phyloP scores from a whole-genome alignment of 768 basidiomycete species.

The Tylopilus balloui region DNA sequence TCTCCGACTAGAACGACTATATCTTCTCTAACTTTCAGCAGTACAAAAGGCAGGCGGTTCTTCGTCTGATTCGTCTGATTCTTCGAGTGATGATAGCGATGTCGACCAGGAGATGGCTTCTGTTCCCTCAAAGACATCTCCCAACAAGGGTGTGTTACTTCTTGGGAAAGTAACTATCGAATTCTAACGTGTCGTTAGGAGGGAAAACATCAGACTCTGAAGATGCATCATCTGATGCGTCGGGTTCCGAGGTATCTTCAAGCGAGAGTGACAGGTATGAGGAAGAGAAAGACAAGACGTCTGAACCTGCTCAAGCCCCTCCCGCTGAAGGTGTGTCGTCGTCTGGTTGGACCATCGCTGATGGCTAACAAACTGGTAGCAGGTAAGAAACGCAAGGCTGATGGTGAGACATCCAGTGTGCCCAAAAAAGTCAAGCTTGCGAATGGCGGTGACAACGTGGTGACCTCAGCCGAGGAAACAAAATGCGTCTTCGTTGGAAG shows the following conservation, averaged over 20 bases:
- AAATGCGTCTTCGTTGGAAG: slow-evolving; percentile 87
- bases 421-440: slow-evolving; percentile 81
- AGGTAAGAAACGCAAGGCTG: slow-evolving; percentile 77
- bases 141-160: slow-evolving; percentile 29
- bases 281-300: neutral
- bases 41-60: neutral
- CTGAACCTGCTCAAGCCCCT: slow-evolving; percentile 27
- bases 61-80: neutral
- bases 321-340: slow-evolving; percentile 35
- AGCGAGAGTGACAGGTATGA: slow-evolving; percentile 8
- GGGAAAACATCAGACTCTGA: neutral
- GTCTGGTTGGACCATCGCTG: neutral
- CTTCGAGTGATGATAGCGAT: neutral
- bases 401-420: slow-evolving; percentile 51
- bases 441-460: slow-evolving; percentile 42
- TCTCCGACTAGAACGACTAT: no score
- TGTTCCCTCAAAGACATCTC: slow-evolving; percentile 41
- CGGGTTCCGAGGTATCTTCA: slow-evolving; percentile 13
- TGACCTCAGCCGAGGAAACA: slow-evolving; percentile 40
- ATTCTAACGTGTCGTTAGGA: neutral
- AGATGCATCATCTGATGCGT: slow-evolving; percentile 4
- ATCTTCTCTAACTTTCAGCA: neutral
- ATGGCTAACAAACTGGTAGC: slow-evolving; percentile 2
- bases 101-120: neutral
- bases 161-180: neutral